Evolutionary conservation across 202 grass and related monocot genomes (phyloP).

Genomic region (Setaria italica): DNA sequence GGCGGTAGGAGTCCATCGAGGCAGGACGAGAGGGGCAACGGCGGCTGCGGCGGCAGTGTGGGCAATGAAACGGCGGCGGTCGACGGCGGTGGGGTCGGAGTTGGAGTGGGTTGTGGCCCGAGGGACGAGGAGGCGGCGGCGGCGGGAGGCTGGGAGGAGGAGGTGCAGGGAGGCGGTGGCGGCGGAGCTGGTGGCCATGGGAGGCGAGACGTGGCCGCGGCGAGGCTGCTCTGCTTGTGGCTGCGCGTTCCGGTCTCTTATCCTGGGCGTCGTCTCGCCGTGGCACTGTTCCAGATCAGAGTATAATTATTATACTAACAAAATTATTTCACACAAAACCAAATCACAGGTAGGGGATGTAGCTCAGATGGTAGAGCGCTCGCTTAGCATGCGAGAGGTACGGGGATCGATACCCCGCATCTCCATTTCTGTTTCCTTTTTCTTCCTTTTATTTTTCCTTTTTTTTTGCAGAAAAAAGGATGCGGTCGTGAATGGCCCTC

Average conservation of each 20-base stretch:
- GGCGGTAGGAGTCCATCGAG: constrained; percentile 35
- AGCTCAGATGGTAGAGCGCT: constrained; percentile 40
- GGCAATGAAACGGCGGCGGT: constrained; percentile 75
- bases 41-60: constrained; percentile 47
- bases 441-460: background rate
- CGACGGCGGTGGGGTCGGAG: constrained; percentile 17
- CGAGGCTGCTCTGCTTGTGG: constrained; percentile 8
- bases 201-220: constrained; percentile 5
- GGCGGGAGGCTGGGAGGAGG: constrained; percentile 43
- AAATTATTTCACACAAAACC: no score
- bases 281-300: no score
- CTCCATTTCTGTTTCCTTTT: background rate
- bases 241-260: background rate
- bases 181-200: constrained; percentile 71
- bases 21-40: constrained; percentile 38
- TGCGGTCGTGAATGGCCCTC: no score
- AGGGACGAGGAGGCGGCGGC: constrained; percentile 43
- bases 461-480: no score
- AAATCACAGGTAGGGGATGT: background rate
- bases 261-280: background rate
- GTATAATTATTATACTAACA: no score
- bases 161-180: constrained; percentile 49
- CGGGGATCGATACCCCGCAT: background rate
- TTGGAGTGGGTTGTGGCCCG: constrained; percentile 41
- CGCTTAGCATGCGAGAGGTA: constrained; percentile 5